Percentiles rank a stretch among this genome's conserved stretches.
Evolutionary conservation across 768 basidiomycete genomes (phyloP).

Genomic region (Cubamyces lactineus): DNA sequence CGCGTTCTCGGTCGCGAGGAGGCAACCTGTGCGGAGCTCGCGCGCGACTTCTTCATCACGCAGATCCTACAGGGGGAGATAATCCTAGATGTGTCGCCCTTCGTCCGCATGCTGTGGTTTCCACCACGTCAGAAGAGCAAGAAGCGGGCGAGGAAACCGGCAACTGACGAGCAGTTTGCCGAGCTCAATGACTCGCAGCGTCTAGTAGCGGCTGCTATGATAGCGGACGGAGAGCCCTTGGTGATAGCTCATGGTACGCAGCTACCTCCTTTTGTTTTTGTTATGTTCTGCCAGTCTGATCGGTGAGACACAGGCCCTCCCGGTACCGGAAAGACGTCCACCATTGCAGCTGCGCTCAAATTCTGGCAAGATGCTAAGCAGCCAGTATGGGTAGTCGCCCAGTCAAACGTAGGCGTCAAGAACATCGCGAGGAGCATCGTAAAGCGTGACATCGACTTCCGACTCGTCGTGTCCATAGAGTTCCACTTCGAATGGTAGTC

Average conservation of each 20-base stretch:
- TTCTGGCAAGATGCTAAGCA: slow-evolving; percentile 5
- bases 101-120: slow-evolving; percentile 48
- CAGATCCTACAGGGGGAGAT: slow-evolving; percentile 38
- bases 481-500: slow-evolving; percentile 36
- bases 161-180: slow-evolving; percentile 1
- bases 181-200: slow-evolving; percentile 44
- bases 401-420: slow-evolving; percentile 84
- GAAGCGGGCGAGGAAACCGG: background rate
- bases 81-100: slow-evolving; percentile 34
- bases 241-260: slow-evolving; percentile 45
- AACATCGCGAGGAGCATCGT: slow-evolving; percentile 79
- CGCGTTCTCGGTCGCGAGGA: slow-evolving; percentile 47
- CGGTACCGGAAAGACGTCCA: slow-evolving; percentile 49
- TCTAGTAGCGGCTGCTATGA: slow-evolving; percentile 42
- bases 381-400: slow-evolving; percentile 70
- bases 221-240: slow-evolving; percentile 31
- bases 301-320: slow-evolving; percentile 36
- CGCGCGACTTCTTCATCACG: slow-evolving; percentile 42
- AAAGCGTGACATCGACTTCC: slow-evolving; percentile 59
- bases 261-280: background rate
- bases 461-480: slow-evolving; percentile 43
- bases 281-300: too few species aligned
- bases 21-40: slow-evolving; percentile 42
- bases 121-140: slow-evolving; percentile 22
- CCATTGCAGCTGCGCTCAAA: slow-evolving; percentile 42